Conservation (phyloP, 441 rosid genomes). For the Sinapis alba region DNA sequence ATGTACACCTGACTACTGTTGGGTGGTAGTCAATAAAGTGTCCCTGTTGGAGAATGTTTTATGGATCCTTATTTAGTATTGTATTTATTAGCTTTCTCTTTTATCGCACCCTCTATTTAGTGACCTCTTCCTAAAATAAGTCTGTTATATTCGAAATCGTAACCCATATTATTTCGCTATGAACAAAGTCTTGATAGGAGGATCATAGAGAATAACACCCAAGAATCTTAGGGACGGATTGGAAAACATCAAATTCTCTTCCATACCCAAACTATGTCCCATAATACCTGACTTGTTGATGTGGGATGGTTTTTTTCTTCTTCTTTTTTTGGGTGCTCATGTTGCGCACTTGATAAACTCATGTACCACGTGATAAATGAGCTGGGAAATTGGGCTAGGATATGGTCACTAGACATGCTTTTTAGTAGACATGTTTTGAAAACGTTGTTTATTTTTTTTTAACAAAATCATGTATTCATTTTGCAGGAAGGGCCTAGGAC, state of each 20-base stretch:
- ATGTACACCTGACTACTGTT: not conserved
- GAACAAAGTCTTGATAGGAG: not conserved
- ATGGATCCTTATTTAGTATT: constrained; percentile 12
- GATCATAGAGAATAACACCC: not conserved
- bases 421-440: not conserved
- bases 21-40: constrained; percentile 12
- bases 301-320: not conserved
- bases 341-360: constrained; percentile 2
- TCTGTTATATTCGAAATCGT: not conserved
- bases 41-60: not conserved
- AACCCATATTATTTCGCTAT: constrained; percentile 3
- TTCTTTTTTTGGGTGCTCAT: not conserved
- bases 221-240: not conserved
- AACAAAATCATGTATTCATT: constrained; percentile 8
- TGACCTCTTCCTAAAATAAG: not conserved
- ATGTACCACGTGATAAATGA: constrained; percentile 1
- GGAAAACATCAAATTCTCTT: not conserved
- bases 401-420: constrained; percentile 20
- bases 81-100: not conserved
- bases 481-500: constrained; percentile 90
- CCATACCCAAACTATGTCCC: not conserved
- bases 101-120: not conserved
- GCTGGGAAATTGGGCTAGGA: not conserved
- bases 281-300: not conserved
- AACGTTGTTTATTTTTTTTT: not conserved